Evolutionary conservation across 768 basidiomycete species (phyloP), one percentile per base, ranked within the genome.

Genomic region (Tylopilus cervinicoccineus): DNA sequence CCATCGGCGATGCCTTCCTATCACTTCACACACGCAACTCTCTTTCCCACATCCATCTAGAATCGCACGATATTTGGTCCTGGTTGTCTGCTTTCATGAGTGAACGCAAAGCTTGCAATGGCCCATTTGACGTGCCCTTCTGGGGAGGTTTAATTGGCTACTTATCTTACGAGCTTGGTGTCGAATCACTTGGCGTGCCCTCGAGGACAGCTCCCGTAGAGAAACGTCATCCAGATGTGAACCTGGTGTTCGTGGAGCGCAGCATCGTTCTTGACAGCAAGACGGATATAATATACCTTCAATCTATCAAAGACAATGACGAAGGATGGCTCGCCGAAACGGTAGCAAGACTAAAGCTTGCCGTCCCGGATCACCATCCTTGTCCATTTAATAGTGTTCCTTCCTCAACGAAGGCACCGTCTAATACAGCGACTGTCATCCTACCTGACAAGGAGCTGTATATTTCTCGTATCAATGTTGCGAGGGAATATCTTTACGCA

Each of bases 131-230:
- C 10, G 63, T 81, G 37, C 89, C 88, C 0, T 92, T 92, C 63
- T 90, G 88, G 87, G 90, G 88, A 29, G 90, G 90, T 20, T 70
- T 92, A 13, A 66, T 91, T 20, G 90, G 90, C 9, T 81, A 78
- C 50, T 67, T 92, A 50, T 86, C 85, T 56, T 93, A 92, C 59
- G 90, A 91, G 63, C 72, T 90, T 16, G 90, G 88, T 12, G 76
- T 83, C 6, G 67, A 76, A 37, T 72, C 79, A 7, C 65, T 89
- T 22, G 62, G 70, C 19, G 69, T 84, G 42, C 66, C 73, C 45
- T 62, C 75, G 23, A 67, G 64, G 31, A 57, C 62, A 48, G 29
- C 19, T 49, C 52, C 40, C 33, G 48, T 29, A n/a, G 63, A 60
- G 39, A 67, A 60, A 32, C 62, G 63, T 24, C 83, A 87, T 59